phyloP scores from a whole-genome alignment of 1,284 basidiomycete species.

The Hemileia vastatrix region DNA sequence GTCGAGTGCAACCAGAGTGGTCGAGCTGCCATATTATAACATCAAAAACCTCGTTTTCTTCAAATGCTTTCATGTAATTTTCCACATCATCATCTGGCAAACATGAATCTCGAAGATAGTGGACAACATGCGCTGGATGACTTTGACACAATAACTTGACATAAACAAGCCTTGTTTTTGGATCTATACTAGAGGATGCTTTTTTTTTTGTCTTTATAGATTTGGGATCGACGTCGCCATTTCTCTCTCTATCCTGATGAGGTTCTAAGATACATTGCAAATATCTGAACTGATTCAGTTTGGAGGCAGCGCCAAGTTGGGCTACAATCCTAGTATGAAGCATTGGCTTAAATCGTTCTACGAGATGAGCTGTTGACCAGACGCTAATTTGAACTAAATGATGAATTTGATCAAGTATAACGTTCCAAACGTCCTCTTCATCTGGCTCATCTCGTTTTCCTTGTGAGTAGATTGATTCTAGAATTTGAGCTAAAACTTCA shows the following conservation, averaged over 20 bases:
- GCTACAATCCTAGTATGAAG: slow-evolving; percentile 9
- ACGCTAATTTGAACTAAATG: slow-evolving; percentile 15
- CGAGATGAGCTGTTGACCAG: neutral
- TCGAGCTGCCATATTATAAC: slow-evolving; percentile 75
- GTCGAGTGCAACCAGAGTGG: slow-evolving; percentile 55
- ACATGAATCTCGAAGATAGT: slow-evolving; percentile 57
- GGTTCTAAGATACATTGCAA: slow-evolving; percentile 65
- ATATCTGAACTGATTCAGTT: slow-evolving; percentile 58
- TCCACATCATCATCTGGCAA: slow-evolving; percentile 55
- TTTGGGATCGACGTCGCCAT: slow-evolving; percentile 21
- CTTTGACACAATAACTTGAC: slow-evolving; percentile 63
- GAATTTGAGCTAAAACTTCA: slow-evolving; percentile 48
- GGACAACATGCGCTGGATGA: slow-evolving; percentile 59
- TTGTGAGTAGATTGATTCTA: slow-evolving; percentile 41
- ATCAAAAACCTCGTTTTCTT: slow-evolving; percentile 58
- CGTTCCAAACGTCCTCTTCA: no score
- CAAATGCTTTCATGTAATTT: slow-evolving; percentile 57
- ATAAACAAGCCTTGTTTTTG: slow-evolving; percentile 55
- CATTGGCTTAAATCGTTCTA: slow-evolving; percentile 8
- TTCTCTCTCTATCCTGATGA: slow-evolving; percentile 45
- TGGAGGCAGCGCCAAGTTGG: neutral
- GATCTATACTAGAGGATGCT: slow-evolving; percentile 49
- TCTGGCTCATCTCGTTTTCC: slow-evolving; percentile 49
- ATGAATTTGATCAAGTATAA: slow-evolving; percentile 9
- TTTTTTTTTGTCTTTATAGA: slow-evolving; percentile 4